Percentiles rank a stretch among this genome's conserved stretches.
Evolutionary conservation across 768 basidiomycete genomes (phyloP).

Genomic region (Amanita jacksonii): DNA sequence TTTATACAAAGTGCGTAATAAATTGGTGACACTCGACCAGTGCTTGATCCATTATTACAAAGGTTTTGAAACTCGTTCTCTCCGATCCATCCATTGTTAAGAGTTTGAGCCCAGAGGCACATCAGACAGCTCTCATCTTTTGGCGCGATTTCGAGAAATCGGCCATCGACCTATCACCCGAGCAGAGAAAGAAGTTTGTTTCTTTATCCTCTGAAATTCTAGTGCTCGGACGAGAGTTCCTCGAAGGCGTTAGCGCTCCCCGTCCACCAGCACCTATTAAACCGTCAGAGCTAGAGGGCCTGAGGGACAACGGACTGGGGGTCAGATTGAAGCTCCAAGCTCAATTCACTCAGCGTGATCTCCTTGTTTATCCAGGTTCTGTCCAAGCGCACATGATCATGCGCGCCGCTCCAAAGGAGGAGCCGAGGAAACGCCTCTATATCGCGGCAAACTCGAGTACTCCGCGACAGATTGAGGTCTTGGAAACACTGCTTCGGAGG

Average conservation of each 20-base stretch:
- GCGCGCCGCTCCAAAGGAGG: slow-evolving; percentile 79
- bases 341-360: slow-evolving; percentile 63
- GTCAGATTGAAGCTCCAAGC: slow-evolving; percentile 65
- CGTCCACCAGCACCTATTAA: slow-evolving; percentile 62
- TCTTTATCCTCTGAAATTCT: slow-evolving; percentile 85
- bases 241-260: slow-evolving; percentile 53
- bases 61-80: slow-evolving; percentile 68
- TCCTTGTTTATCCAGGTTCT: slow-evolving; percentile 77
- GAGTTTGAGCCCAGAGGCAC: slow-evolving; percentile 64
- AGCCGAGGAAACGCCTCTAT: slow-evolving; percentile 74
- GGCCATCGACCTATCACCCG: slow-evolving; percentile 79
- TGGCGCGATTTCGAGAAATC: slow-evolving; percentile 97
- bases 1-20: slow-evolving; percentile 70
- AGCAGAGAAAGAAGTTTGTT: slow-evolving; percentile 74
- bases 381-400: slow-evolving; percentile 91
- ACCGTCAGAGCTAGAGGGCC: slow-evolving; percentile 57
- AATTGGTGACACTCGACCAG: slow-evolving; percentile 6
- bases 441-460: slow-evolving; percentile 74
- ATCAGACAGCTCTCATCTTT: slow-evolving; percentile 86
- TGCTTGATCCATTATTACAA: not conserved
- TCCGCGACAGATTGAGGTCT: slow-evolving; percentile 58
- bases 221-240: slow-evolving; percentile 77
- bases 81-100: slow-evolving; percentile 57
- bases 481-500: slow-evolving; percentile 68
- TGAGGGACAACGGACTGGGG: slow-evolving; percentile 74